Evolutionary conservation across 164 flowering plant genomes (phyloP), one percentile per base, ranked within the genome.

Genomic region (Taxillus chinensis): DNA sequence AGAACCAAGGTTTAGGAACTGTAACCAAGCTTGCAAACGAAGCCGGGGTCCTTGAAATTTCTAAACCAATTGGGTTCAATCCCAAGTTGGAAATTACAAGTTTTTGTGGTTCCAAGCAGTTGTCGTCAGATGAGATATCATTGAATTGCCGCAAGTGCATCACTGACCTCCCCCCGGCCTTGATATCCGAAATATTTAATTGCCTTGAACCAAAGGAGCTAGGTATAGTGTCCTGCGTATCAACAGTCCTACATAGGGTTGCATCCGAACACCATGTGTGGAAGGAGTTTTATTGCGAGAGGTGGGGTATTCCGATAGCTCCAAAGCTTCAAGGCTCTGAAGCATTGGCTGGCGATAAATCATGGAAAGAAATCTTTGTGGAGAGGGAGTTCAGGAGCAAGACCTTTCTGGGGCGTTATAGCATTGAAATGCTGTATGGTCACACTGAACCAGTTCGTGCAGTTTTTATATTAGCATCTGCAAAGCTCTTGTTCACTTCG

Each of bases 321-420:
- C 52, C 74, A 0, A 63, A 54, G 4, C 52, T 70, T 6, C 17
- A 59, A n/a, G 78, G 61, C 56, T 50, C 77, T 0, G 80, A 71
- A 7, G 27, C 27, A 27, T 40, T 63, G 59, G 60, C 78, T 0
- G 80, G 79, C 62, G 86, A 82, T 77, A 85, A 65, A 64, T 75
- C 92, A 48, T 93, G 98, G 98, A 90, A 81, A 69, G 80, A 90
- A 8, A 59, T 90, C 13, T 93, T 87, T 82, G 83, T 86, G 39
- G 96, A 90, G 82, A 84, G 88, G 71, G 98, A 90, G 62, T 82
- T 68, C 66, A 77, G 90, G 73, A 90, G 95, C 73, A 83, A 73
- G 66, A 81, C 78, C 4, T 93, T 83, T 64, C 65, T 86, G 81
- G 95, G 98, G 13, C 80, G 87, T 7, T 90, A 73, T 57, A 85